Conservation (phyloP, 169 alveolate species). For the Cryptosporidium muris region DNA sequence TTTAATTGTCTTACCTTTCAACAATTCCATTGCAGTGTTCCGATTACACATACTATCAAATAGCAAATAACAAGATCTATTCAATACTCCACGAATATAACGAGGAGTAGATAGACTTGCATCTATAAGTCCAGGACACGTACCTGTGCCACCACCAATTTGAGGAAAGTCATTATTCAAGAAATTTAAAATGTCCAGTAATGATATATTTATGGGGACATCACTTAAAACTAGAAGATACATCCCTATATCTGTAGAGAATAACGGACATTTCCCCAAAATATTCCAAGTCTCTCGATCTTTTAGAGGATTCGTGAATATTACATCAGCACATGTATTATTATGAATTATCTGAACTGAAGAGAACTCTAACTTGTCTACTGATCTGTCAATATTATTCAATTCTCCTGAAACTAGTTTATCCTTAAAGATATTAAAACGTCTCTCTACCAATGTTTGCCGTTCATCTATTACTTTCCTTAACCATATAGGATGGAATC, state of each 20-base stretch:
- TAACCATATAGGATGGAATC: conserved; percentile 65
- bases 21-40: conserved; percentile 25
- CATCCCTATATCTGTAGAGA: conserved; percentile 15
- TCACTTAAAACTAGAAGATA: conserved; percentile 35
- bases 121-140: conserved; percentile 39
- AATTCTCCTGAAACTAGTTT: conserved; percentile 39
- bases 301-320: neutral
- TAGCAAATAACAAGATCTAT: conserved; percentile 45
- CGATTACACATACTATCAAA: conserved; percentile 41
- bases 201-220: conserved; percentile 35
- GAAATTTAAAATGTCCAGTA: conserved; percentile 30
- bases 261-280: neutral
- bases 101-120: conserved; percentile 44
- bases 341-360: neutral
- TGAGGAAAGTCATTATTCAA: conserved; percentile 33
- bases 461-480: conserved; percentile 31
- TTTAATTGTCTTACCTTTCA: conserved; percentile 57
- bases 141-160: conserved; percentile 26
- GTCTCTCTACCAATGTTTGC: conserved; percentile 1
- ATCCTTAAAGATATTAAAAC: conserved; percentile 12
- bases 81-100: conserved; percentile 56
- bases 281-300: neutral
- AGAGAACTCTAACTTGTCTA: neutral
- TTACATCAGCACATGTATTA: neutral
- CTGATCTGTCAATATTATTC: neutral